These are phyloP conservation scores for Puccinia horiana DNA, from an alignment of 1,284 basidiomycete genomes.

Conservation along the genomic window DNA sequence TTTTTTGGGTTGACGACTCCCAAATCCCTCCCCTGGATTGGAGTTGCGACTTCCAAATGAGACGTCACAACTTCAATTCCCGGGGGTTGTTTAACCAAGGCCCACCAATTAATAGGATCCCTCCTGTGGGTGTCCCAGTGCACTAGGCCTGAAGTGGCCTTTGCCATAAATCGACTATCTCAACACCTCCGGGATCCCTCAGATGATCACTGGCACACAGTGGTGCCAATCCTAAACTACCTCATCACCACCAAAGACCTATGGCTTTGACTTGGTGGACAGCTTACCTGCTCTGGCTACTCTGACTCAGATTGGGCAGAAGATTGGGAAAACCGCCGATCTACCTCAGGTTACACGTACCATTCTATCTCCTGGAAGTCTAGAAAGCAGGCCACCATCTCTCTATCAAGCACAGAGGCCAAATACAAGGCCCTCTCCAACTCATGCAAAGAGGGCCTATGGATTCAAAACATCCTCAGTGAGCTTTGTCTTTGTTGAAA, in stretches of 20 bases:
- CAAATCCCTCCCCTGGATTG: too few species aligned
- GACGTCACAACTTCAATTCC: too few species aligned
- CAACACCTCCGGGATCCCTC: neutral
- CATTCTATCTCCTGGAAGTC: slow-evolving; percentile 9
- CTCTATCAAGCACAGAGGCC: neutral
- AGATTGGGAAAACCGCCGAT: neutral
- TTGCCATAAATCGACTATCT: neutral
- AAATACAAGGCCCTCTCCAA: neutral
- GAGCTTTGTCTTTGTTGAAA: neutral
- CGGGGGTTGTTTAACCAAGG: too few species aligned
- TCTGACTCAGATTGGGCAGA: slow-evolving; percentile 15
- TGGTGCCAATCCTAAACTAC: neutral
- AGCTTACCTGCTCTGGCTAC: neutral
- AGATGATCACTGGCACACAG: neutral
- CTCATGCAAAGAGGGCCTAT: neutral
- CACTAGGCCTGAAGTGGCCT: neutral
- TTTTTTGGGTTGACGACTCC: too few species aligned
- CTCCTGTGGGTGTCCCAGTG: neutral
- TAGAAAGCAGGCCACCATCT: neutral
- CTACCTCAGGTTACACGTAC: neutral
- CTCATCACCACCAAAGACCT: neutral
- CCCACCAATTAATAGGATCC: neutral
- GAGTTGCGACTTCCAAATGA: too few species aligned
- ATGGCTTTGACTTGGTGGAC: neutral
- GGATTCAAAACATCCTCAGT: too few species aligned